phyloP scores from a whole-genome alignment of 78 protist genomes.

The slime mould (Dictyostelium discoideum) region dicty_2.7 NC_007090.3:4521501-4522000 shows the following conservation, averaged over 20 bases:
- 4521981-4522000: neutral
- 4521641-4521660: constrained; percentile 64
- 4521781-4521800: constrained; percentile 70
- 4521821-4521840: constrained; percentile 37
- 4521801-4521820: constrained; percentile 80
- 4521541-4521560: constrained; percentile 79
- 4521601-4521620: constrained; percentile 80
- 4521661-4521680: constrained; percentile 62
- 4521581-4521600: constrained; percentile 76
- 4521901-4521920: neutral
- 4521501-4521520: constrained; percentile 76
- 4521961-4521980: neutral
- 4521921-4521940: neutral
- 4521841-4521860: neutral
- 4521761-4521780: constrained; percentile 73
- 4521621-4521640: constrained; percentile 75
- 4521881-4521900: neutral
- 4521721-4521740: constrained; percentile 57
- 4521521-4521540: constrained; percentile 84
- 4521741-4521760: constrained; percentile 79
- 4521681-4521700: constrained; percentile 76
- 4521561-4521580: constrained; percentile 44
- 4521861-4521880: constrained; percentile 17
- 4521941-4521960: neutral
- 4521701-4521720: constrained; percentile 56